Evolutionary conservation across 2,329 filamentous ascomycete species (phyloP), one percentile per base, ranked within the genome.

Genomic region (Aureobasidium sp.): DNA sequence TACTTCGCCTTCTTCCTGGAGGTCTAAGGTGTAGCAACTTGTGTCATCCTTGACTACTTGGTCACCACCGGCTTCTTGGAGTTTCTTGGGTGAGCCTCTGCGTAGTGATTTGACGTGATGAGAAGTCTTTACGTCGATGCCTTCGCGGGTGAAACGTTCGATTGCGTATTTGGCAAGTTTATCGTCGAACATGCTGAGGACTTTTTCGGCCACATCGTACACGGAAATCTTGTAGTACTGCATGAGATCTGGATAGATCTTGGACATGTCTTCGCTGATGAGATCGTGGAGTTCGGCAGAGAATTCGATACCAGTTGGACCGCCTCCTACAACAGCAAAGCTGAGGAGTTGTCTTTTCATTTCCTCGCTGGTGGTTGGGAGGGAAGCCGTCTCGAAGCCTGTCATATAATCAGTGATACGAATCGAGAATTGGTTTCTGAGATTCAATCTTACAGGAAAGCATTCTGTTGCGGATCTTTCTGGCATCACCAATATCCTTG

Each of bases 401-500:
- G 13, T 36, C 34, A 8, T 44, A 4, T n/a, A 10, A 14, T 50
- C n/a, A 44, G 37, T 30, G 11, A 41, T 25, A 27, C 8, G 21
- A 5, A 30, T 2, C 9, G 10, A 27, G 8, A 5, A 3, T 30
- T 27, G 2, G 8, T 16, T 32, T 14, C 0, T n/a, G n/a, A n/a
- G 10, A 13, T 4, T 16, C 7, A 16, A 75, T 21, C 42, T 39
- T 25, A 59, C 84, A 86, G 59, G 86, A 83, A 29, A 91, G 77
- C 11, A 91, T 77, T 49, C 83, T 81, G 67, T 85, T 82, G 21
- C 89, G 79, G 64, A 91, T 89, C 54, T 80, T 82, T n/a, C 87
- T 79, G 6, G 89, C 90, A 72, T 96, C 92, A 3, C 86, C 87
- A 2, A 96, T 84, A 71, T 96, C 91, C 63, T 92, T 89, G 64